A percentile compares a stretch with the other conserved stretches of the same genome.
Evolutionary conservation across 306 rosid genomes (phyloP).

Genomic region (Prunus mume): DNA sequence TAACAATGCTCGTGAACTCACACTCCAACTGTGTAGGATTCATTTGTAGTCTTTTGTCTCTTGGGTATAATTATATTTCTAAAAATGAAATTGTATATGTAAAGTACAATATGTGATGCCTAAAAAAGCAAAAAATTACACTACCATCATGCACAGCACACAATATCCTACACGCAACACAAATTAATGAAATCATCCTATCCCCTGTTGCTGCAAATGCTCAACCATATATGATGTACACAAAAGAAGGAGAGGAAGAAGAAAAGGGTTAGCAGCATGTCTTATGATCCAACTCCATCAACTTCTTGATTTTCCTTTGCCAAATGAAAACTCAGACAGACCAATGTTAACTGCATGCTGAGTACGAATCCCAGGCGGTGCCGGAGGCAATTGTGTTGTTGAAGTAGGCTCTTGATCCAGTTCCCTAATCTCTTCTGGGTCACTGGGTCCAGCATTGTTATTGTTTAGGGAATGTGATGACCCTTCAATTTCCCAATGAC

Average conservation of each 20-base stretch:
- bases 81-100: background rate
- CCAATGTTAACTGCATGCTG: constrained; percentile 33
- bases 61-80: no score
- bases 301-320: constrained; percentile 8
- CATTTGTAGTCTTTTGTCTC: no score
- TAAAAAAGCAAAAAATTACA: background rate
- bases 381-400: constrained; percentile 20
- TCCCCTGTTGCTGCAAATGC: background rate
- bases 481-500: constrained; percentile 34
- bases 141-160: background rate
- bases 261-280: background rate
- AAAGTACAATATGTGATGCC: background rate
- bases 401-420: constrained; percentile 27
- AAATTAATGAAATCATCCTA: background rate
- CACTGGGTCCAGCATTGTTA: constrained; percentile 5
- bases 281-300: background rate
- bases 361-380: background rate
- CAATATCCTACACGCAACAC: background rate
- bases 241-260: no score
- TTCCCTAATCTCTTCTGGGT: constrained; percentile 22
- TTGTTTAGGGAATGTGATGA: constrained; percentile 26
- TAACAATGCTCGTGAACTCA: background rate
- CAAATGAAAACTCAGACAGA: constrained; percentile 44
- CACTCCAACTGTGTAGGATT: background rate
- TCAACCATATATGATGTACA: background rate